Conservation (phyloP, 805 yeast species). For the Candida easanensis region DNA sequence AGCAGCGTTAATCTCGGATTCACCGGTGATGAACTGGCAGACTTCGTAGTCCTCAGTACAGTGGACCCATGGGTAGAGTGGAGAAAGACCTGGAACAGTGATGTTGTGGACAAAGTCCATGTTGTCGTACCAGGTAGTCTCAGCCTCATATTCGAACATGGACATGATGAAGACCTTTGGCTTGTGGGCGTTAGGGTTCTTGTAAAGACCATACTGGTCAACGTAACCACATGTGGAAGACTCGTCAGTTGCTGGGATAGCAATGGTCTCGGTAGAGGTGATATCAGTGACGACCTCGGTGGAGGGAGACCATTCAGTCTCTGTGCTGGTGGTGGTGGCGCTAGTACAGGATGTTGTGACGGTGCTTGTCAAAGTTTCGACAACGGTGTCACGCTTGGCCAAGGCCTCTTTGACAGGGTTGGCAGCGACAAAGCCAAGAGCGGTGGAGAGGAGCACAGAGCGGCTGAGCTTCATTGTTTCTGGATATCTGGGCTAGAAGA, state of each 20-base stretch:
- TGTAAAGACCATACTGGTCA: constrained; percentile 13
- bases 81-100: constrained; percentile 17
- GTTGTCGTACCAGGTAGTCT: constrained; percentile 13
- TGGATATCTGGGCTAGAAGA: not conserved
- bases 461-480: constrained; percentile 3
- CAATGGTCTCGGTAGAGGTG: constrained; percentile 3
- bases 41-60: constrained; percentile 13
- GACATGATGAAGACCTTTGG: constrained; percentile 14
- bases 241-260: constrained; percentile 1
- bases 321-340: constrained; percentile 7
- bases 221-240: constrained; percentile 1
- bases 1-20: constrained; percentile 17
- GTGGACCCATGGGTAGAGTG: constrained; percentile 18
- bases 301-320: constrained; percentile 10
- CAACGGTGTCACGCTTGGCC: constrained; percentile 4
- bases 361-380: constrained; percentile 4
- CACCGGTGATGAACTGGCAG: constrained; percentile 18
- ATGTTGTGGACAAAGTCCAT: constrained; percentile 15
- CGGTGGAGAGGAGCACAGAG: not conserved
- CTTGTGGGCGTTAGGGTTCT: constrained; percentile 13
- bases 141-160: constrained; percentile 14
- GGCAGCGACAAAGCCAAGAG: constrained; percentile 4
- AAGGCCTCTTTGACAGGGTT: constrained; percentile 9
- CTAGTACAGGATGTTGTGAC: constrained; percentile 11
- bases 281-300: not conserved